Evolutionary conservation across 164 flowering plant species (phyloP).

Genomic region (Magnolia sinica): DNA sequence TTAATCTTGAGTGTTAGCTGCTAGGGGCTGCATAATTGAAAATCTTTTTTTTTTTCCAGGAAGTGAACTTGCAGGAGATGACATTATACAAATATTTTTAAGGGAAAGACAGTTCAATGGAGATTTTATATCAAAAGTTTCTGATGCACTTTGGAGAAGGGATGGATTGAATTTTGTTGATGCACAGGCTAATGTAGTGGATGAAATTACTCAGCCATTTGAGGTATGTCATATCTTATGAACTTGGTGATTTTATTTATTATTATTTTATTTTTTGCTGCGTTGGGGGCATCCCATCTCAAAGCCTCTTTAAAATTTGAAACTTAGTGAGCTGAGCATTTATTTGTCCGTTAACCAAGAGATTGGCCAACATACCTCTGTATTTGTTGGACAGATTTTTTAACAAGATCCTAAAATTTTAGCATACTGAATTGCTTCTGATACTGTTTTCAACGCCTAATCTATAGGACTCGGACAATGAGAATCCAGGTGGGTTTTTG

Average conservation of each 20-base stretch:
- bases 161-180: slow-evolving; percentile 24
- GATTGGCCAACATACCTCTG: too few relatives aligned
- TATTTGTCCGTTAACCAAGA: too few relatives aligned
- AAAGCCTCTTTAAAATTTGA: too few relatives aligned
- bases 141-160: slow-evolving; percentile 61
- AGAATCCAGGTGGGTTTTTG: slow-evolving; percentile 59
- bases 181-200: slow-evolving; percentile 15
- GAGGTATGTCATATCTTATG: slow-evolving; percentile 27
- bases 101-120: slow-evolving; percentile 67
- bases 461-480: slow-evolving; percentile 34
- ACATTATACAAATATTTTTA: slow-evolving; percentile 53
- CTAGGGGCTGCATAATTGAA: not conserved
- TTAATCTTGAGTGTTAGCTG: not conserved
- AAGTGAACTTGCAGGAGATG: slow-evolving; percentile 46
- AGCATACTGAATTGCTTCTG: not conserved
- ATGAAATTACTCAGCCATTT: slow-evolving; percentile 22
- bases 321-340: too few relatives aligned
- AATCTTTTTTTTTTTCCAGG: slow-evolving; percentile 19
- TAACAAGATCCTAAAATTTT: not conserved
- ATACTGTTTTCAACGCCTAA: not conserved
- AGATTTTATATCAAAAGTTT: slow-evolving; percentile 65
- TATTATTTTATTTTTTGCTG: too few relatives aligned
- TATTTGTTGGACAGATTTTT: not conserved
- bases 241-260: not conserved
- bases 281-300: too few relatives aligned